Percentiles rank a stretch among this genome's conserved stretches.
phyloP scores from a whole-genome alignment of 2,329 filamentous ascomycete species.

The Dryadomyces quercivorus region DNA sequence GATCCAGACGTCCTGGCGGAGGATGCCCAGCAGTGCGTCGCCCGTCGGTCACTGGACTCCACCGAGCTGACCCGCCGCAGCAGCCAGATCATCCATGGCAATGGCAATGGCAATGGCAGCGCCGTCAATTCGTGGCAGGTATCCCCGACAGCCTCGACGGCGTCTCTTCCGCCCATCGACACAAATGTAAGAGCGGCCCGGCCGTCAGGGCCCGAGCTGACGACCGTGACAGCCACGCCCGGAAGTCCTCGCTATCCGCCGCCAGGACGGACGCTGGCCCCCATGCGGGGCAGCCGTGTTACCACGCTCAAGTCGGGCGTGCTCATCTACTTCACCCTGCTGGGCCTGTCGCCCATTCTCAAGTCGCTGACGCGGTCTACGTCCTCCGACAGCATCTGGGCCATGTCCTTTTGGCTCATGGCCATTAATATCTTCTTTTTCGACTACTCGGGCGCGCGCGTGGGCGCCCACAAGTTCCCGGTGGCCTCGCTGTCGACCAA shows the following conservation, averaged over 20 bases:
- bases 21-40: background rate
- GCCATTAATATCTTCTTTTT: conserved; percentile 97
- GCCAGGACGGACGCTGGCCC: conserved; percentile 17
- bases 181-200: too few species aligned
- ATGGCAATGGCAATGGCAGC: background rate
- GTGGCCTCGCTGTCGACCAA: conserved; percentile 73
- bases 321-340: conserved; percentile 82
- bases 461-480: conserved; percentile 48
- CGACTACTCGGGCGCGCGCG: conserved; percentile 65
- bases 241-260: conserved; percentile 18
- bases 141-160: too few species aligned
- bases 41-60: background rate
- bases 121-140: background rate
- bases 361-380: conserved; percentile 94
- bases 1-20: conserved; percentile 15
- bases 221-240: conserved; percentile 17
- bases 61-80: too few species aligned
- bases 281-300: conserved; percentile 35
- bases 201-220: conserved; percentile 2
- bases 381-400: conserved; percentile 92
- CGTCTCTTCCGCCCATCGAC: too few species aligned
- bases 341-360: conserved; percentile 87
- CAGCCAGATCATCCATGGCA: background rate
- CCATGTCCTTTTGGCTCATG: conserved; percentile 85
- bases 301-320: conserved; percentile 85